Percentiles rank a stretch among this genome's conserved stretches.
These are phyloP conservation scores for Claviceps fusiformis DNA, from an alignment of 2,329 filamentous ascomycete species.

Conservation along the genomic window DNA sequence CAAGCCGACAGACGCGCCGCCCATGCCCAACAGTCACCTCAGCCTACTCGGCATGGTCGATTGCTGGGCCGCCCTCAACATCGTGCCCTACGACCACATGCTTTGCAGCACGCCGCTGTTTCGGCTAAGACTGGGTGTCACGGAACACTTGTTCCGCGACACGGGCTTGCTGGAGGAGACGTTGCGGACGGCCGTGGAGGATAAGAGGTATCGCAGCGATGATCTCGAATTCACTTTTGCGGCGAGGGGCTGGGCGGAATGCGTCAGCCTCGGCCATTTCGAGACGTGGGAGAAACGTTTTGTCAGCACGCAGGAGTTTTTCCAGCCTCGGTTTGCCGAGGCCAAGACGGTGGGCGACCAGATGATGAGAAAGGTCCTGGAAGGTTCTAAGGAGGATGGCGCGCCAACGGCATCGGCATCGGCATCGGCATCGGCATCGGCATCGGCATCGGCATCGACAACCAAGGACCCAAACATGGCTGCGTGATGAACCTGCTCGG, in stretches of 20 bases:
- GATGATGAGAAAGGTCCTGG: conserved; percentile 92
- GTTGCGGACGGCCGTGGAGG: conserved; percentile 72
- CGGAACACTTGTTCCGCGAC: conserved; percentile 87
- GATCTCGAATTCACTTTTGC: conserved; percentile 98
- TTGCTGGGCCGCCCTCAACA: conserved; percentile 89
- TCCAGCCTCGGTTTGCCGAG: conserved; percentile 77
- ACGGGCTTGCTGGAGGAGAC: conserved; percentile 68
- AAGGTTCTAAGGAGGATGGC: conserved; percentile 45
- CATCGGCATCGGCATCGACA: too few relatives aligned
- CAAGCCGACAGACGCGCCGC: conserved; percentile 42
- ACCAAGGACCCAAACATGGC: too few relatives aligned
- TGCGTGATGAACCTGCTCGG: too few relatives aligned
- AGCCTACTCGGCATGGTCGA: conserved; percentile 93
- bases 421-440: neutral
- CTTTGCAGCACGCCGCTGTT: conserved; percentile 97
- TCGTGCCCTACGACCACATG: conserved; percentile 98
- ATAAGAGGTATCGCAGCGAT: conserved; percentile 85
- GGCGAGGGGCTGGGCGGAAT: conserved; percentile 88
- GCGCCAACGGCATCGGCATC: neutral
- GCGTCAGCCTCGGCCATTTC: conserved; percentile 82
- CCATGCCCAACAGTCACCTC: conserved; percentile 81
- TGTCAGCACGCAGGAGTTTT: conserved; percentile 79
- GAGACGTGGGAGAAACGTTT: conserved; percentile 88
- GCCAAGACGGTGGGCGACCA: conserved; percentile 81
- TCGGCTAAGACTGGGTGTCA: conserved; percentile 91